Evolutionary conservation across 2,329 filamentous ascomycete genomes (phyloP).

Genomic region (Fusarium avenaceum): DNA sequence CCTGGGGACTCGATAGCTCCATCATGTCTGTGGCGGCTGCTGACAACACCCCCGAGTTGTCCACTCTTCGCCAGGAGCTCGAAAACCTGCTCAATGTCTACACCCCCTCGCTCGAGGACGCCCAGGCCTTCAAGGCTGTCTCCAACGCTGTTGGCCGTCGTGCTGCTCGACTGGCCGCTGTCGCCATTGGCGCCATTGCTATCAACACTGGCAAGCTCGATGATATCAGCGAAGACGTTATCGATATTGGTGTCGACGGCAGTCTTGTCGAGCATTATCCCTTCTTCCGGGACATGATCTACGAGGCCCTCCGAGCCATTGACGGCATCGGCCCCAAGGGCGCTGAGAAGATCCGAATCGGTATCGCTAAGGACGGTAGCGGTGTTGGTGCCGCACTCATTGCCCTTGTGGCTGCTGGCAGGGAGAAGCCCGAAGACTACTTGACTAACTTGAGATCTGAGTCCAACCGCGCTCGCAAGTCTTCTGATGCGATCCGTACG

Average conservation of each 20-base stretch:
- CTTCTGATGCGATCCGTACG: constrained; percentile 52
- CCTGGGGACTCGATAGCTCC: constrained; percentile 92
- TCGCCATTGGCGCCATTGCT: constrained; percentile 87
- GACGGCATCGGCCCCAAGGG: constrained; percentile 82
- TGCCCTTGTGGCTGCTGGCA: constrained; percentile 84
- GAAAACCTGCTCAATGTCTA: constrained; percentile 82
- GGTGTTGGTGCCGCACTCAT: constrained; percentile 89
- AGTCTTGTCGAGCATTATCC: constrained; percentile 97
- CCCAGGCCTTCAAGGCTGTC: constrained; percentile 86
- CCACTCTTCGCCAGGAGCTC: constrained; percentile 81
- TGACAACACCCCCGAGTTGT: constrained; percentile 79
- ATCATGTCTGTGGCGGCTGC: constrained; percentile 89
- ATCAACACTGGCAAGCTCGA: constrained; percentile 82
- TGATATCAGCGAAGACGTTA: constrained; percentile 74
- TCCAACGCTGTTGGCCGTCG: constrained; percentile 88
- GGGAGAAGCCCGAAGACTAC: constrained; percentile 66
- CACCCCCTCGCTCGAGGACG: constrained; percentile 84
- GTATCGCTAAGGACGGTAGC: constrained; percentile 96
- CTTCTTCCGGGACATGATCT: constrained; percentile 88
- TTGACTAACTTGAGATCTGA: constrained; percentile 59
- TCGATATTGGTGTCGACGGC: constrained; percentile 94
- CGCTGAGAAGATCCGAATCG: constrained; percentile 90
- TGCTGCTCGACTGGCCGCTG: constrained; percentile 87
- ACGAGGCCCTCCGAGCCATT: constrained; percentile 82
- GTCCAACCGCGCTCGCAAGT: constrained; percentile 53